Evolutionary conservation across 1,284 basidiomycete species (phyloP).

Genomic region (Phlebopus sp.): DNA sequence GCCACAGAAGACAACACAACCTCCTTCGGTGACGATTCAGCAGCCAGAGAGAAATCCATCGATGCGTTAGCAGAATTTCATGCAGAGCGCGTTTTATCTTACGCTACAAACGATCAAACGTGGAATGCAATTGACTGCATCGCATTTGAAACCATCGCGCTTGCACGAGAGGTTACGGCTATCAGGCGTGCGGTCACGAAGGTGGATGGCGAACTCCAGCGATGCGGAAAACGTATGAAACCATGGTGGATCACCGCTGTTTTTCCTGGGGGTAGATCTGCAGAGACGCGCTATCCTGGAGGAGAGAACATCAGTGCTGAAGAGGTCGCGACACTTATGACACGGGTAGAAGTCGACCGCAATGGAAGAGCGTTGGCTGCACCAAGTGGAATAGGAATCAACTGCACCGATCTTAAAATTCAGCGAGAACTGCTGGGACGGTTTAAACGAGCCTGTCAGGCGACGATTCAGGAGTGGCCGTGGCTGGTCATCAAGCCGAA

Average conservation of each 20-base stretch:
- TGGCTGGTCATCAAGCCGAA: constrained; percentile 76
- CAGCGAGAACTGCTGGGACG: constrained; percentile 37
- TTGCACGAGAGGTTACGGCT: constrained; percentile 62
- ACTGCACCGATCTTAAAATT: constrained; percentile 57
- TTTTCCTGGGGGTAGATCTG: constrained; percentile 54
- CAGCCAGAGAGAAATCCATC: constrained; percentile 36
- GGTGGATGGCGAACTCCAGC: constrained; percentile 8
- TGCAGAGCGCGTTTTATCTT: constrained; percentile 57
- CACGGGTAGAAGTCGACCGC: constrained; percentile 20
- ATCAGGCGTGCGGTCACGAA: constrained; percentile 52
- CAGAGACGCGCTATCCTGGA: constrained; percentile 37
- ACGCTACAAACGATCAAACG: constrained; percentile 42
- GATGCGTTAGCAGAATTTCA: constrained; percentile 66
- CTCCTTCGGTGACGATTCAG: constrained; percentile 38
- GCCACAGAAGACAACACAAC: constrained; percentile 37
- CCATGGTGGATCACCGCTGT: constrained; percentile 80
- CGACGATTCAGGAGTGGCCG: constrained; percentile 29
- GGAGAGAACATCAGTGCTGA: constrained; percentile 27
- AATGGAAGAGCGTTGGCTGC: constrained; percentile 17
- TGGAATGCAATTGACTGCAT: constrained; percentile 65
- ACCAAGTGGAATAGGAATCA: constrained; percentile 63
- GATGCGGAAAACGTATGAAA: constrained; percentile 44
- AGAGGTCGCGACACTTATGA: constrained; percentile 40
- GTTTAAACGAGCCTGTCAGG: constrained; percentile 26
- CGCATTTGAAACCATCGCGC: constrained; percentile 80